Evolutionary conservation across 1,284 basidiomycete species (phyloP), one percentile per base, ranked within the genome.

Genomic region (Coniferiporia sulphurascens): DNA sequence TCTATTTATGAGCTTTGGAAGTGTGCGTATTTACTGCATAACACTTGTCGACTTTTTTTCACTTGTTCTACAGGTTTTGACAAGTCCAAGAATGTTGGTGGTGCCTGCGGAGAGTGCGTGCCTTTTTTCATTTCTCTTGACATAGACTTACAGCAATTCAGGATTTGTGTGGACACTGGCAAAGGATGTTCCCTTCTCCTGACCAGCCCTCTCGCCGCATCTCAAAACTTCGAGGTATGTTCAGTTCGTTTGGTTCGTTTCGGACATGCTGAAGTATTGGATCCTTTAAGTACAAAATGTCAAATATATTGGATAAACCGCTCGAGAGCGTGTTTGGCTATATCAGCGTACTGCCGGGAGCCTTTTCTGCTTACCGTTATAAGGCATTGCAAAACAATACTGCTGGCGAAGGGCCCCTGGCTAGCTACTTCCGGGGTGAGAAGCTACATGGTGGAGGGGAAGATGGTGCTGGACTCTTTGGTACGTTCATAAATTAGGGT

Each of bases 1-100:
- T 94, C 91, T 3, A 94, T 98, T 64, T 98, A 98, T 72, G 93
- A 98, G 61, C 83, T 96, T 10, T 96, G 93, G 93, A 93, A 95
- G 80, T 90, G 88, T 85, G 58, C 61, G 78, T 70, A 1, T 27
- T 27, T 5, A 5, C 27, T 27, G 27, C 27, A 27, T 27, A 10
- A 21, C 9, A 46, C 50, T 17, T 13, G 12, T n/a, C 12, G 8
- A 44, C 48, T 10, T 21, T 22, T 7, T 43, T n/a, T 49, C 52
- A 10, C 21, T 36, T 46, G 19, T 48, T 48, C 35, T 61, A 69
- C 69, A 85, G 86, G 87, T 67, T 98, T 98, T 70, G 93, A 98
- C 74, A 89, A 86, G 67, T 89, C 95, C 65, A 77, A 84, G n/a
- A 84, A 87, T 68, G 91, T 97, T 53, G 95, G 95, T 48, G 95